Conservation (phyloP, 345 rosid species). For the Citrus medica region DNA sequence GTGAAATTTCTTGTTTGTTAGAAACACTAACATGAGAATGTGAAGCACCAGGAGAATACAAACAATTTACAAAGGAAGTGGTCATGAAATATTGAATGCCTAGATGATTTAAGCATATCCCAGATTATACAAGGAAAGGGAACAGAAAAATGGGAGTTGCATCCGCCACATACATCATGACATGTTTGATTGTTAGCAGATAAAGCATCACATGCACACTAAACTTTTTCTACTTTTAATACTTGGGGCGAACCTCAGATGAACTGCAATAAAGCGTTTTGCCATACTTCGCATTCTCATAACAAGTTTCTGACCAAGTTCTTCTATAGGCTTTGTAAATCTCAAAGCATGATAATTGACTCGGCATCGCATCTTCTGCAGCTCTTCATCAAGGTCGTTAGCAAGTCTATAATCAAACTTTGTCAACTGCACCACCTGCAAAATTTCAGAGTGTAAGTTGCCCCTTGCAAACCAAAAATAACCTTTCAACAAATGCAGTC, state of each 20-base stretch:
- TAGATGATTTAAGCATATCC: background rate
- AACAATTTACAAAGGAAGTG: background rate
- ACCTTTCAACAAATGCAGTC: background rate
- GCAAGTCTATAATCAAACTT: slow-evolving; percentile 98
- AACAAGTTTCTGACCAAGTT: slow-evolving; percentile 75
- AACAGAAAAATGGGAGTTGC: background rate
- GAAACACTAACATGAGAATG: background rate
- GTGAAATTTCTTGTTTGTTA: no score
- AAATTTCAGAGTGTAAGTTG: slow-evolving; percentile 17
- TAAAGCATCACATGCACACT: background rate
- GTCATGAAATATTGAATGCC: background rate
- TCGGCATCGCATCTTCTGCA: slow-evolving; percentile 91
- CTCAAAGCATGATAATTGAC: slow-evolving; percentile 89
- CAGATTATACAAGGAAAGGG: background rate
- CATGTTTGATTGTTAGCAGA: background rate
- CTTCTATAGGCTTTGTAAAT: slow-evolving; percentile 78
- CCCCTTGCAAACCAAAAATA: background rate
- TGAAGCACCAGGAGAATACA: background rate
- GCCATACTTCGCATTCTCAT: slow-evolving; percentile 76
- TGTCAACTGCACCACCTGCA: slow-evolving; percentile 95
- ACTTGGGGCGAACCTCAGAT: slow-evolving; percentile 61
- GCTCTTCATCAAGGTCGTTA: slow-evolving; percentile 77
- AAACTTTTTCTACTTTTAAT: background rate
- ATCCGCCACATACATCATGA: background rate
- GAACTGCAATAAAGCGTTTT: slow-evolving; percentile 79